A percentile compares a stretch with the other conserved stretches of the same genome.
phyloP scores from a whole-genome alignment of 2,329 filamentous ascomycete genomes.

The Emergomyces pasteurianus region DNA sequence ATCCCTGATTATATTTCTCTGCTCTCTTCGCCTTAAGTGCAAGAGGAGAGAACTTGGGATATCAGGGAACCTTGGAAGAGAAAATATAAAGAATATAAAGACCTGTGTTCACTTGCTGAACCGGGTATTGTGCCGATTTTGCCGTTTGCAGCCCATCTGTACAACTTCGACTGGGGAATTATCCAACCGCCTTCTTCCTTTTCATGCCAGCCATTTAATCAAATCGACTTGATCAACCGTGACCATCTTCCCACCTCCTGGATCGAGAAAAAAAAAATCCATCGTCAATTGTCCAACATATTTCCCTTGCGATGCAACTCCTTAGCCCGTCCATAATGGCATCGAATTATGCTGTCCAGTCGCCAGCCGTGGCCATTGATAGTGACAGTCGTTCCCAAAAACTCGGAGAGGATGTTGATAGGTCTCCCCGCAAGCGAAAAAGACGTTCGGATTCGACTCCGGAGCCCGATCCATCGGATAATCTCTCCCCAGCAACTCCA shows the following conservation, averaged over 20 bases:
- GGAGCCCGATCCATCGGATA: not conserved
- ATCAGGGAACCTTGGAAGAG: not conserved
- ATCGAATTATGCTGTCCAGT: not conserved
- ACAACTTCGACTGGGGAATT: no score
- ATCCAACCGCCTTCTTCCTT: no score
- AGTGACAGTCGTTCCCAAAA: not conserved
- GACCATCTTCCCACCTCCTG: not conserved
- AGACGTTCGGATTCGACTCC: constrained; percentile 3
- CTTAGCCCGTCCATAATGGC: constrained; percentile 1
- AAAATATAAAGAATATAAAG: not conserved
- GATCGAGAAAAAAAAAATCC: not conserved
- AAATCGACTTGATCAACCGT: not conserved
- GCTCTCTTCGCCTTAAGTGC: not conserved
- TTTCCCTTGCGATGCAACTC: not conserved
- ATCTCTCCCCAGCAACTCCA: not conserved
- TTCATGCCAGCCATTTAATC: not conserved
- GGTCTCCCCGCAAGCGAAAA: constrained; percentile 12
- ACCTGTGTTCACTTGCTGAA: not conserved
- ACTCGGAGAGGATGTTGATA: not conserved
- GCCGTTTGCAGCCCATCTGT: not conserved
- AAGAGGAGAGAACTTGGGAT: not conserved
- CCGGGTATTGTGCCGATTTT: not conserved
- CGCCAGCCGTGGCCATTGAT: not conserved
- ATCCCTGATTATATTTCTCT: no score
- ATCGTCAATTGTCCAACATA: not conserved